These are phyloP conservation scores for Chiua virens DNA, from an alignment of 768 basidiomycete species.

Conservation along the genomic window DNA sequence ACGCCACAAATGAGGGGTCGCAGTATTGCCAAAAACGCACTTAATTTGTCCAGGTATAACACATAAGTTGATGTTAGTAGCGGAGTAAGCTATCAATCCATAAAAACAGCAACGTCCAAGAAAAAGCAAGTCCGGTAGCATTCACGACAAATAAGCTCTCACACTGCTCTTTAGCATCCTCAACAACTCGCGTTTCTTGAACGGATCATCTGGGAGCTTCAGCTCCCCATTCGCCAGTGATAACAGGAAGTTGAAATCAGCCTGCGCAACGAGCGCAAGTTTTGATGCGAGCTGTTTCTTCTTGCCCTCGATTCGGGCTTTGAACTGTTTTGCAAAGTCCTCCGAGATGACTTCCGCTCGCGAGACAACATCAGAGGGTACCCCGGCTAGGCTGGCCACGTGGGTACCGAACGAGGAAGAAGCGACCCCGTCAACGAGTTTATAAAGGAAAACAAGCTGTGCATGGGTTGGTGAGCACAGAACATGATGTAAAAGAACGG, in stretches of 20 bases:
- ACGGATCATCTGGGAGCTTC: conserved; percentile 52
- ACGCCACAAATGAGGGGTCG: conserved; percentile 9
- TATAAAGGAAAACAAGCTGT: conserved; percentile 92
- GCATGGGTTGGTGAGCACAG: background rate
- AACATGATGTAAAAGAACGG: background rate
- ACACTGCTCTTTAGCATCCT: conserved; percentile 50
- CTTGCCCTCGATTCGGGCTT: conserved; percentile 68
- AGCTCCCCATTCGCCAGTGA: conserved; percentile 56
- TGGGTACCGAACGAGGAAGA: conserved; percentile 91
- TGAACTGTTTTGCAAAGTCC: conserved; percentile 87
- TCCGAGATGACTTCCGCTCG: conserved; percentile 87
- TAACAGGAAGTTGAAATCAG: conserved; percentile 84
- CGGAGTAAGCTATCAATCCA: conserved; percentile 4
- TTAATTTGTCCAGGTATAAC: too few species aligned
- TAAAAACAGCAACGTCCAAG: background rate
- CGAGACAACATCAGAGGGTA: conserved; percentile 79
- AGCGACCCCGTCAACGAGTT: conserved; percentile 86
- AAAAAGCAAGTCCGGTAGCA: background rate
- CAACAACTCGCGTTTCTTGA: conserved; percentile 54
- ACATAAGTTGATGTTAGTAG: background rate
- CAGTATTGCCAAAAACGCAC: conserved; percentile 3
- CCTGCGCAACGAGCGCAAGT: conserved; percentile 80
- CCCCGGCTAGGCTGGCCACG: conserved; percentile 93
- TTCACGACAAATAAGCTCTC: conserved; percentile 24
- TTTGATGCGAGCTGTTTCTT: conserved; percentile 48